Conservation (phyloP, 768 basidiomycete genomes). For the Suillus plorans region DNA sequence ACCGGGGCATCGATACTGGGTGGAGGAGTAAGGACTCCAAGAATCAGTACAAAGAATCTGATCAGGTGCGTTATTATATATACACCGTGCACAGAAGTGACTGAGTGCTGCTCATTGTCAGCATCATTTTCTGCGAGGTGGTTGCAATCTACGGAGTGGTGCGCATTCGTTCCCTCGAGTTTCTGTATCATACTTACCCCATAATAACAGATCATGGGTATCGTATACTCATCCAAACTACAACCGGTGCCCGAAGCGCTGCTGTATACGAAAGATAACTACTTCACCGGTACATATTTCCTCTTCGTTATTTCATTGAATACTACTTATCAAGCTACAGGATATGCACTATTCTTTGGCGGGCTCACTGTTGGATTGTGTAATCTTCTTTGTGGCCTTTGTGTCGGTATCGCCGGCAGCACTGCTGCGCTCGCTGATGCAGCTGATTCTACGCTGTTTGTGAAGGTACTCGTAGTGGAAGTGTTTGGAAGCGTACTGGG, state of each 20-base stretch:
- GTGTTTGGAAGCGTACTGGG: constrained; percentile 92
- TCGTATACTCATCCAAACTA: constrained; percentile 90
- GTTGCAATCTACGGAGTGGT: constrained; percentile 98
- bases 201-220: constrained; percentile 78
- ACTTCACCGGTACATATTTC: constrained; percentile 73
- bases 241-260: constrained; percentile 54
- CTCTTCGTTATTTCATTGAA: neutral
- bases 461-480: constrained; percentile 96
- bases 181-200: neutral
- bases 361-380: constrained; percentile 92
- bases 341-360: constrained; percentile 95
- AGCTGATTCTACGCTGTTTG: constrained; percentile 90
- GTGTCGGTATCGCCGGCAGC: constrained; percentile 92
- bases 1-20: constrained; percentile 97
- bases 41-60: constrained; percentile 96
- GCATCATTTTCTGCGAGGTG: constrained; percentile 99
- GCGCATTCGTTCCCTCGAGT: constrained; percentile 28
- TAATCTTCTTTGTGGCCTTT: constrained; percentile 92
- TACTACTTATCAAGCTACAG: constrained; percentile 35
- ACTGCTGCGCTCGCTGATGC: constrained; percentile 96
- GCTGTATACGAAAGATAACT: constrained; percentile 84
- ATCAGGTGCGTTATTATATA: constrained; percentile 67
- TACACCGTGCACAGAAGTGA: neutral
- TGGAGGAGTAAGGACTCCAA: constrained; percentile 89
- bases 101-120: constrained; percentile 27